Base-by-base conservation (phyloP, 2,329 filamentous ascomycete genomes). In the Pseudogymnoascus sp. region DNA sequence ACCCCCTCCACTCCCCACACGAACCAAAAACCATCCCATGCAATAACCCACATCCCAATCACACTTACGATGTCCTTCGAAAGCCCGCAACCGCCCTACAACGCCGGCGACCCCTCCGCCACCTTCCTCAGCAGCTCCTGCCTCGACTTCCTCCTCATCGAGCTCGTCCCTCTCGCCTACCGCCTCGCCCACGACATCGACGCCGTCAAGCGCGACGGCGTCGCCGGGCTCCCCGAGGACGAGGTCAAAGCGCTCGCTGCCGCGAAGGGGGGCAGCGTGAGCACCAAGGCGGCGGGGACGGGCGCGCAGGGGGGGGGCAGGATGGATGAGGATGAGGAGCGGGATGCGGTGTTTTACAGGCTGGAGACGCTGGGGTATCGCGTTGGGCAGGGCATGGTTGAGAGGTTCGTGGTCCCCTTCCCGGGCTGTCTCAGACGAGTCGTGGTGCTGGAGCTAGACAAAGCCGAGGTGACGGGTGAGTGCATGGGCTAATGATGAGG, bases 141-240 rank as follows among this genome's bases (percentile, higher is more conserved):
- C 74, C 86, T 99, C 70, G 94, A 99, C 76, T 89, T 99, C 70
- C 84, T 99, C 63, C 84, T 99, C 70, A 97, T 97, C 73, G 94
- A 99, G 79, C 85, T 99, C 63, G 94, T 99, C 14, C 94, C 94
- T 40, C 88, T 97, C 80, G 90, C 93, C 4, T 91, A 95, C 76
- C 87, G 94, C 67, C 82, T 97, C 66, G 87, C 91, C 21, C 84
- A 87, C 71, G 88, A 94, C 71, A 63, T 72, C 10, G 71, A 71
- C 61, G 60, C 61, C 23, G 35, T 40, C 33, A 47, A 33, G 10
- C 28, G 47, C 3, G 38, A 37, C 28, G 37, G 63, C 40, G 2
- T 38, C 59, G 25, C 21, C 35, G 35, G 56, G 12, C 40, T 44
- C 33, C 28, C 28, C 18, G 60, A 64, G 23, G 66, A 64, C 28